Evolutionary conservation across 495 filamentous ascomycete genomes (phyloP).

Genomic region (Evernia prunastri): DNA sequence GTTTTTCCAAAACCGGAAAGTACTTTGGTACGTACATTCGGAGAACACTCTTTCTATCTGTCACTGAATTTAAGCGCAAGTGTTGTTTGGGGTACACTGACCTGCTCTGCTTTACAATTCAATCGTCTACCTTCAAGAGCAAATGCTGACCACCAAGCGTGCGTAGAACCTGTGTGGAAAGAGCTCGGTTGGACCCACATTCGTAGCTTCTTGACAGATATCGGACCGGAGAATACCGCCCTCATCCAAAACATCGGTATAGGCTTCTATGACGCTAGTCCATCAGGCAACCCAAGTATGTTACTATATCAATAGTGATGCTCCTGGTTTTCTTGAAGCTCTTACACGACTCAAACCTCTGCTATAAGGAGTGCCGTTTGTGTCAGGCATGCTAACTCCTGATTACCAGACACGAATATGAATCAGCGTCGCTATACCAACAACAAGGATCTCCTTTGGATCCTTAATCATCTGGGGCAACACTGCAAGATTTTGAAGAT

Average conservation of each 20-base stretch:
- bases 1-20: conserved; percentile 4
- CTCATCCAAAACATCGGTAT: conserved; percentile 16
- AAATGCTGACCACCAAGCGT: neutral
- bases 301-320: neutral
- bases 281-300: conserved; percentile 14
- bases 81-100: neutral
- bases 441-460: conserved; percentile 18
- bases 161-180: conserved; percentile 8
- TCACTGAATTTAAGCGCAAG: neutral
- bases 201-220: conserved; percentile 19
- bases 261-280: conserved; percentile 18
- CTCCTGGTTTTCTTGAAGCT: neutral
- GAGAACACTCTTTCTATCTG: neutral
- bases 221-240: conserved; percentile 20
- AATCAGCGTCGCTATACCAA: conserved; percentile 20
- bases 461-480: conserved; percentile 14
- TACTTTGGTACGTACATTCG: conserved; percentile 6
- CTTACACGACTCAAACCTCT: neutral
- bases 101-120: neutral
- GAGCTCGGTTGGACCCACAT: conserved; percentile 20
- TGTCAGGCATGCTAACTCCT: neutral
- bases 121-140: neutral
- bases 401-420: neutral
- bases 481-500: conserved; percentile 18
- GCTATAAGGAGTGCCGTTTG: neutral